Evolutionary conservation across 805 yeast species (phyloP).

Genomic region (Blastobotrys chiropterorum): DNA sequence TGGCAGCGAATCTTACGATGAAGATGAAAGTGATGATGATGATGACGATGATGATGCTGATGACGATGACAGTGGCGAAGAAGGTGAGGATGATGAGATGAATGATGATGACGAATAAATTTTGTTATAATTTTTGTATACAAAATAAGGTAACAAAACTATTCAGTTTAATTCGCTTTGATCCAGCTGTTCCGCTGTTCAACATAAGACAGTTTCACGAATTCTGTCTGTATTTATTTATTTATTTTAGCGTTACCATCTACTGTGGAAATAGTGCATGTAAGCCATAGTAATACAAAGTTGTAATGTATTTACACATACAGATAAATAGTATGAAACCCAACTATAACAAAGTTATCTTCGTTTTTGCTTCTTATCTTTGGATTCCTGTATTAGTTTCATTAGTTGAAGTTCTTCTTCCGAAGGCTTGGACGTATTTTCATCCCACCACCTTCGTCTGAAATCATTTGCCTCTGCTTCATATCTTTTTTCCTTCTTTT

Average conservation of each 20-base stretch:
- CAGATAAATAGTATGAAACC: neutral
- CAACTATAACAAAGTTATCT: neutral
- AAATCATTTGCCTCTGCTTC: conserved; percentile 34
- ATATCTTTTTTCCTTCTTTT: conserved; percentile 28
- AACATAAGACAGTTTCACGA: no score
- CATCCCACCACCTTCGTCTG: conserved; percentile 33
- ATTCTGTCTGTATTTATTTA: no score
- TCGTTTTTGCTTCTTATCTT: neutral
- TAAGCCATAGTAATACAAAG: neutral
- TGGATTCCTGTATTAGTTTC: conserved; percentile 15
- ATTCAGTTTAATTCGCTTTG: neutral
- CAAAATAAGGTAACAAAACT: neutral
- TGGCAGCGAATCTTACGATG: conserved; percentile 41
- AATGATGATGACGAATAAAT: conserved; percentile 7
- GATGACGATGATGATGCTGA: conserved; percentile 26
- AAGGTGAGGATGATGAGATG: conserved; percentile 15
- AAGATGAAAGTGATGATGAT: conserved; percentile 27
- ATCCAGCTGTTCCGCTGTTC: neutral
- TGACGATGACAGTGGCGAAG: no score
- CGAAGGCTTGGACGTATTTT: conserved; percentile 28
- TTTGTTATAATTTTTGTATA: neutral
- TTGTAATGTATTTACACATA: neutral
- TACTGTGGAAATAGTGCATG: no score
- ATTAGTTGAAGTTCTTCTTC: conserved; percentile 24
- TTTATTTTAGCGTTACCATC: neutral